These are phyloP conservation scores for Calocybe gambosa DNA, from an alignment of 1,284 basidiomycete genomes.

Conservation along the genomic window DNA sequence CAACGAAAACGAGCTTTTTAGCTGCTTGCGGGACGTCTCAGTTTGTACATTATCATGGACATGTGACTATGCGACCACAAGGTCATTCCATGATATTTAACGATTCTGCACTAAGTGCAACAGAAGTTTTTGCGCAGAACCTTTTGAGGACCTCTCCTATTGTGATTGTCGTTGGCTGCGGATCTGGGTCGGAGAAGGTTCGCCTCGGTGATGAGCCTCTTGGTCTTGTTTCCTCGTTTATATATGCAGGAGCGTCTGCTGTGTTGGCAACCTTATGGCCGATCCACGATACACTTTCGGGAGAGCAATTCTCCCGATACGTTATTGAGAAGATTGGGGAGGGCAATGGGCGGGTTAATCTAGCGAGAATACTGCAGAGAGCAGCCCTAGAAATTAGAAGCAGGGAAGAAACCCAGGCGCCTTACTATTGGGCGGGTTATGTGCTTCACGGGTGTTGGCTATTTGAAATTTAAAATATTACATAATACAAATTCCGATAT, in stretches of 20 bases:
- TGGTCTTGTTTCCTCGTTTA: conserved; percentile 2
- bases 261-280: conserved; percentile 1
- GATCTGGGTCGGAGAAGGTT: conserved; percentile 1
- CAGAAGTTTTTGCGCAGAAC: neutral
- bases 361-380: neutral
- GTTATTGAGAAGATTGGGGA: neutral
- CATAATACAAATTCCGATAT: neutral
- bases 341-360: neutral
- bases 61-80: neutral
- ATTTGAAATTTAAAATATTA: neutral
- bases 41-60: conserved; percentile 1
- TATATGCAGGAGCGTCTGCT: neutral
- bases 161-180: neutral
- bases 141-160: neutral
- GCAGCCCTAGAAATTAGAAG: neutral
- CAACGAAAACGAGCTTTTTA: conserved; percentile 1
- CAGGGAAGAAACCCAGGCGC: neutral
- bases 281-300: neutral
- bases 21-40: neutral
- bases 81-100: conserved; percentile 1
- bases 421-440: conserved; percentile 5
- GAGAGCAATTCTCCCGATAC: conserved; percentile 1
- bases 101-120: neutral
- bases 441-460: conserved; percentile 1
- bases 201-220: neutral